Evolutionary conservation across 2,329 filamentous ascomycete genomes (phyloP).

Genomic region (Colletotrichum eleusines): DNA sequence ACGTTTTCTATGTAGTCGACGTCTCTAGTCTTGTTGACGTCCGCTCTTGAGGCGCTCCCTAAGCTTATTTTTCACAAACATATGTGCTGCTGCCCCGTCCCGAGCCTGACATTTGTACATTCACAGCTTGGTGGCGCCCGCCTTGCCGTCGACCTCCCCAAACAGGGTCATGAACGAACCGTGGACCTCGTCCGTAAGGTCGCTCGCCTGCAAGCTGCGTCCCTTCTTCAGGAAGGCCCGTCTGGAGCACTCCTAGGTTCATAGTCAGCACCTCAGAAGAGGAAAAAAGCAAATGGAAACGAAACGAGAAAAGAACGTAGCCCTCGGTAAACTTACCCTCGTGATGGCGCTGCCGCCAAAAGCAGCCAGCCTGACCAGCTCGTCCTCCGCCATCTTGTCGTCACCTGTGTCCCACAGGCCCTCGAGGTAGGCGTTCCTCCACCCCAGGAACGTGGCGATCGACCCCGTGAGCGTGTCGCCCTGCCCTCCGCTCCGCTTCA

Average conservation of each 20-base stretch:
- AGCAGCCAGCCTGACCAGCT: slow-evolving; percentile 81
- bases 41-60: too few relatives aligned
- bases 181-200: slow-evolving; percentile 92
- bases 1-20: not conserved
- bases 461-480: slow-evolving; percentile 94
- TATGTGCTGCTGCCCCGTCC: not conserved
- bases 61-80: not conserved
- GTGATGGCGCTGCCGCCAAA: slow-evolving; percentile 91
- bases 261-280: slow-evolving; percentile 38
- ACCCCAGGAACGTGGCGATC: slow-evolving; percentile 88
- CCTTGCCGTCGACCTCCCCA: slow-evolving; percentile 72
- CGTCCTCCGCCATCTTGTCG: slow-evolving; percentile 58
- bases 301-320: not conserved
- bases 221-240: slow-evolving; percentile 89
- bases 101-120: not conserved
- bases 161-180: slow-evolving; percentile 83
- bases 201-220: slow-evolving; percentile 89
- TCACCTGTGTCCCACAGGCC: slow-evolving; percentile 71
- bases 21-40: not conserved
- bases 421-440: slow-evolving; percentile 88
- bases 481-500: slow-evolving; percentile 93
- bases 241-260: slow-evolving; percentile 79
- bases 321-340: slow-evolving; percentile 65
- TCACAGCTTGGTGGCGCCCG: slow-evolving; percentile 52
- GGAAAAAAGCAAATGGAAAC: not conserved